Conservation (phyloP, 441 rosid genomes). For the Jatropha multifida region DNA sequence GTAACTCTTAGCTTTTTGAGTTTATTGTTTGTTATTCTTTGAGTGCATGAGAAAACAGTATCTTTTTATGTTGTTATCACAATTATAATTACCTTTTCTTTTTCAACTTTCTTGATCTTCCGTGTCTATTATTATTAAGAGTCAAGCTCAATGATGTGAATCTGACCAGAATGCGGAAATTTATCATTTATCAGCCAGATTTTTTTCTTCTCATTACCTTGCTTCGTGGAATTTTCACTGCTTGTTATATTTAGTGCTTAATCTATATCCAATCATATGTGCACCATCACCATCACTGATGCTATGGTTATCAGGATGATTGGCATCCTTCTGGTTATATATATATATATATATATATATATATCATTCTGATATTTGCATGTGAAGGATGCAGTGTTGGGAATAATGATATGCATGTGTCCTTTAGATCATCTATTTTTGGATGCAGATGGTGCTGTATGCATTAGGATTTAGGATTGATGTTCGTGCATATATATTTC, state of each 20-base stretch:
- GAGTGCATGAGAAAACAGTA: not conserved
- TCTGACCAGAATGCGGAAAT: not conserved
- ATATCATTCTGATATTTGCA: not conserved
- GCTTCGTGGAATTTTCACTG: not conserved
- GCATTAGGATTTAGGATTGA: not conserved
- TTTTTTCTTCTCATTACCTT: not conserved
- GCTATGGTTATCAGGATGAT: not conserved
- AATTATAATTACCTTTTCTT: not conserved
- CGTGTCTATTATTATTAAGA: not conserved
- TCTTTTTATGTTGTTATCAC: not conserved
- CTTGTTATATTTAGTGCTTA: not conserved
- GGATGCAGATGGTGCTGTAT: not conserved
- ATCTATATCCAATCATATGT: not conserved
- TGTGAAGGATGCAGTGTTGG: not conserved
- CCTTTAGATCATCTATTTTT: not conserved
- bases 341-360: not conserved
- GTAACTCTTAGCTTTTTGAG: not conserved
- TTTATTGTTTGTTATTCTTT: not conserved
- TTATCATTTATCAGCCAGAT: not conserved
- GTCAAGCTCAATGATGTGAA: not conserved
- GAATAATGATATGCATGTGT: not conserved
- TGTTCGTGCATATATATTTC: not conserved
- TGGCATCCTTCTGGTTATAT: not conserved
- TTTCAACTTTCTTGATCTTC: conserved; percentile 3
- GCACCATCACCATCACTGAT: not conserved